Base-by-base conservation (phyloP, 2,329 filamentous ascomycete genomes). In the Colletotrichum falcatum region DNA sequence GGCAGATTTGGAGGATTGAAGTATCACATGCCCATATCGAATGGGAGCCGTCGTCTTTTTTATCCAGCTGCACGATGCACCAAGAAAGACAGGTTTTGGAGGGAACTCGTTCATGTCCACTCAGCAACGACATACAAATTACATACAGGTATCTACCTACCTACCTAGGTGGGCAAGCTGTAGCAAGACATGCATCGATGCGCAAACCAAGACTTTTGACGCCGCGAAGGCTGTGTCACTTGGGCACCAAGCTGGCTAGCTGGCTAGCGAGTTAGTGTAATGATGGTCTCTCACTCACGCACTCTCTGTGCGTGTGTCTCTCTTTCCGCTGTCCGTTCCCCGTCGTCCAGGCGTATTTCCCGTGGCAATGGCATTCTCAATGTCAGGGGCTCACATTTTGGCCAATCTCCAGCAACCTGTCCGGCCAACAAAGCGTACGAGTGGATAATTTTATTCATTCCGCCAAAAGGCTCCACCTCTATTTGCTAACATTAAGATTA, bases 371-470 rank as follows among this genome's bases (percentile, higher is more conserved):
- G 42, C 67, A 70, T 53, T 54, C 35, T 63, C 63, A 66, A 46
- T 48, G 23, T 63, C 51, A 63, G 67, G 67, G 64, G 64, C 53
- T 62, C 58, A 59, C 58, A 58, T 63, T 54, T 48, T 44, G 49
- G 37, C 62, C 37, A 62, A 39, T 70, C 20, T 71, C 68, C 58
- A 67, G 68, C 64, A 59, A 30, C 64, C 67, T 63, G 53, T 46
- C 68, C 58, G 51, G 59, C 51, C 64, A 68, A 71, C 68, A 68
- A 58, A 42, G 39, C 16, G 37, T 59, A 37, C 58, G 9, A 54
- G 58, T 71, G 68, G 68, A 48, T 63, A 63, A 58, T 48, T 30
- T 71, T 46, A 71, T 67, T 67, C 64, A 71, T 67, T 67, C 51
- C 68, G 58, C 58, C 58, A 68, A 37, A 46, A 26, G n/a, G 48